Base-by-base conservation (phyloP, 805 yeast species). In the Saturnispora kantuleensis region DNA sequence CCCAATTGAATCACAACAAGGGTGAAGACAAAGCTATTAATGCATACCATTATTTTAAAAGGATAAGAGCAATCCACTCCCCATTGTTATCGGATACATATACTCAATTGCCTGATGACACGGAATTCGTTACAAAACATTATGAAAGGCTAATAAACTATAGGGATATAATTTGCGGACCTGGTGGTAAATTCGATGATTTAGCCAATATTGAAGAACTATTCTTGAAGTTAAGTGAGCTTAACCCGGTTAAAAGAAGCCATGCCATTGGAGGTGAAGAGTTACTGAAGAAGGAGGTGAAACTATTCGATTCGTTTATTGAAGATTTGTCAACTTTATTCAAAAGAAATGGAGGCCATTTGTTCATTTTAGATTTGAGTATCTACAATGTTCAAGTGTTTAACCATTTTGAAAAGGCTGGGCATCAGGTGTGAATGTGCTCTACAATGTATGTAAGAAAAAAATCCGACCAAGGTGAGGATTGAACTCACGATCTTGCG, bases 401-500 rank as follows among this genome's bases (percentile, higher is more conserved):
- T 52, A 74, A 74, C 39, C 55, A 55, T 17, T 65, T 72, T 47
- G 74, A 72, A 44, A 56, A 53, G 41, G 42, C 31, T 11, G 42
- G 42, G 2, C 36, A 42, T 31, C 16, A 12, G n/a, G 15, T 32
- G 12, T 39, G 21, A 30, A 11, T 7, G 28, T n/a, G n/a, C 13
- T n/a, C 26, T 13, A 37, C 4, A 37, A 28, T 26, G 5, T 37
- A 8, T 35, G 7, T 35, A 35, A 10, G 16, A 26, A 28, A 26
- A 29, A 13, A 38, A 26, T 13, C 15, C 40, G 40, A 38, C 32
- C 32, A 36, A 31, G 39, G 29, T 18, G 29, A 36, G n/a, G 30
- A 18, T 71, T 65, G 77, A 71, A 71, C 77, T 72, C 76, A 60
- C 77, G 77, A 69, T 72, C 77, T 72, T 72, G 76, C 76, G 77